phyloP scores from a whole-genome alignment of 768 basidiomycete genomes.

The Amylocystis lapponica region DNA sequence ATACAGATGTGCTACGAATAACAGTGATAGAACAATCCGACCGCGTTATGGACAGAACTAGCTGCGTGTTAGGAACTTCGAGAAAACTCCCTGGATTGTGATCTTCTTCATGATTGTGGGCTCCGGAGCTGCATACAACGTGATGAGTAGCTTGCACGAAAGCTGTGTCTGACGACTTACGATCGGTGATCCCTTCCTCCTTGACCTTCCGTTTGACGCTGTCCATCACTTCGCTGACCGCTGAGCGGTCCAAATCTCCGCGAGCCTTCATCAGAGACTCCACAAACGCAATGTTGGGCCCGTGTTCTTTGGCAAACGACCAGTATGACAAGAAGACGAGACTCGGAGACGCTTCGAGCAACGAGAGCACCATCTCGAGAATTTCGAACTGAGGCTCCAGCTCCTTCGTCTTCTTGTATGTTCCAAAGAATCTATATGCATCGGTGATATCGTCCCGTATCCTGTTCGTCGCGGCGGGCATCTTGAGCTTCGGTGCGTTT shows the following conservation, averaged over 20 bases:
- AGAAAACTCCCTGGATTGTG: slow-evolving; percentile 66
- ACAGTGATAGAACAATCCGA: too few relatives aligned
- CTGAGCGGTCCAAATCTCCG: slow-evolving; percentile 86
- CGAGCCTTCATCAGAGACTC: slow-evolving; percentile 87
- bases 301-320: slow-evolving; percentile 89
- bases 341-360: slow-evolving; percentile 83
- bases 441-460: slow-evolving; percentile 78
- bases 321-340: slow-evolving; percentile 92
- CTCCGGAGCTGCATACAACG: slow-evolving; percentile 51
- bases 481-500: slow-evolving; percentile 76
- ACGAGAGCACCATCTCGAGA: slow-evolving; percentile 72
- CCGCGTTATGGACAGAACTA: too few relatives aligned
- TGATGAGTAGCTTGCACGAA: too few relatives aligned
- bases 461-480: slow-evolving; percentile 79
- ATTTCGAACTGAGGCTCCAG: slow-evolving; percentile 82
- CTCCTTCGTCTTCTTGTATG: slow-evolving; percentile 71
- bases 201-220: slow-evolving; percentile 89
- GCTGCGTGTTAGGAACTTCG: slow-evolving; percentile 49
- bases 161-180: slow-evolving; percentile 60
- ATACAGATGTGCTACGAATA: too few relatives aligned
- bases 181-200: slow-evolving; percentile 79
- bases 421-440: slow-evolving; percentile 75
- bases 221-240: slow-evolving; percentile 88
- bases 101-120: slow-evolving; percentile 92
- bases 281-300: slow-evolving; percentile 87